A percentile compares a stretch with the other conserved stretches of the same genome.
Conservation (phyloP, 177 flowering plant genomes). For the Vitis hybrid region DNA sequence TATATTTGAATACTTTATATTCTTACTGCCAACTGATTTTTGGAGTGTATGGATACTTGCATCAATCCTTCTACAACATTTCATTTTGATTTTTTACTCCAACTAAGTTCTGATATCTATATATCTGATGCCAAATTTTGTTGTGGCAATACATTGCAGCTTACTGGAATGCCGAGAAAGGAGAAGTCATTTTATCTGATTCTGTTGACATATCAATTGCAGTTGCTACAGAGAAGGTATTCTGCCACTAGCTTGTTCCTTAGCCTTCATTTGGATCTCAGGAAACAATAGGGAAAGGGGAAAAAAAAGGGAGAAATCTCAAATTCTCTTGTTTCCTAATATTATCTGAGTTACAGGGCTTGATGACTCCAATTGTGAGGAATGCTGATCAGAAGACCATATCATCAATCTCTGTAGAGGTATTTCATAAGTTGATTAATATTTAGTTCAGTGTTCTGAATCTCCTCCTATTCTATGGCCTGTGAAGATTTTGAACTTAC, state of each 20-base stretch:
- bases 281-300: no score
- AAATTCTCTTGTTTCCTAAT: background rate
- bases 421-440: constrained; percentile 19
- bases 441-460: background rate
- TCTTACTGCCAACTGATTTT: no score
- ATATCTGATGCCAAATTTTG: constrained; percentile 3
- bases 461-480: no score
- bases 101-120: background rate
- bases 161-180: constrained; percentile 79
- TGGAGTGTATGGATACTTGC: no score
- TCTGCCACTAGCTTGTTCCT: background rate
- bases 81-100: background rate
- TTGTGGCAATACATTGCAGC: constrained; percentile 35
- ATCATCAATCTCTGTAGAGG: constrained; percentile 84
- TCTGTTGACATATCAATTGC: constrained; percentile 94
- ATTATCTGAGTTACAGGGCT: constrained; percentile 55
- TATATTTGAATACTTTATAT: no score
- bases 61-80: background rate
- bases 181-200: constrained; percentile 58
- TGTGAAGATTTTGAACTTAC: no score
- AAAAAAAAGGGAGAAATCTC: no score
- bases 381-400: constrained; percentile 94
- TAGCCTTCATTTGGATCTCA: background rate
- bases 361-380: constrained; percentile 94
- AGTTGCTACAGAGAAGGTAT: constrained; percentile 97